Conservation (phyloP, 208 protist genomes). For the Crithidia bombi region DNA sequence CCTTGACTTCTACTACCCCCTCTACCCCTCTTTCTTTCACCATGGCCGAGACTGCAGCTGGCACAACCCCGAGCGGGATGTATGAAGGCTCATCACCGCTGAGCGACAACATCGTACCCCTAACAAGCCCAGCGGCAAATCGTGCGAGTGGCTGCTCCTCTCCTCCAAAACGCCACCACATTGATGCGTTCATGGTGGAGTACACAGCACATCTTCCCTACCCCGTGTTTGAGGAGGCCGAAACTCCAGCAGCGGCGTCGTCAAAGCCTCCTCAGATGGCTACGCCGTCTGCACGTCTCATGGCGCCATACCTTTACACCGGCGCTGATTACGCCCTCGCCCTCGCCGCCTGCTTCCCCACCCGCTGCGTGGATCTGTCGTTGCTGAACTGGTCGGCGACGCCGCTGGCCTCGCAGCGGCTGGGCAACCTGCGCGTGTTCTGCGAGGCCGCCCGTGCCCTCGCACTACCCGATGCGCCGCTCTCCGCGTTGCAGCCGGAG, state of each 20-base stretch:
- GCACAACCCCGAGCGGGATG: not conserved
- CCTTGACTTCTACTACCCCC: too few species aligned
- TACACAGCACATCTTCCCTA: conserved; percentile 42
- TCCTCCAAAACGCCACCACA: conserved; percentile 25
- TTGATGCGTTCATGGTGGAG: conserved; percentile 51
- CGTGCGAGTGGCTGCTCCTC: not conserved
- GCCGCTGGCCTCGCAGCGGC: conserved; percentile 57
- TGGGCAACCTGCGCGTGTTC: conserved; percentile 62
- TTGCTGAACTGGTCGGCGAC: conserved; percentile 57
- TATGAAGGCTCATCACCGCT: not conserved
- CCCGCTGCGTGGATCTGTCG: conserved; percentile 55
- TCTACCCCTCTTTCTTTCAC: too few species aligned
- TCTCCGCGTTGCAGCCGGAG: conserved; percentile 48
- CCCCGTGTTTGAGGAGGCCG: not conserved
- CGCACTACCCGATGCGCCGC: conserved; percentile 48
- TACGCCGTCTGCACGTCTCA: not conserved
- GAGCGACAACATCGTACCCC: not conserved
- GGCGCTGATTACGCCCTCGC: conserved; percentile 79
- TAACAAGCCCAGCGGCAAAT: not conserved
- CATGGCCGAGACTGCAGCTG: not conserved
- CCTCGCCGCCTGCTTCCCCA: conserved; percentile 65
- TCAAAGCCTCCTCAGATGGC: not conserved
- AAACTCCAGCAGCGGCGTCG: not conserved
- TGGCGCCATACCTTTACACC: conserved; percentile 61
- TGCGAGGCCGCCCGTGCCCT: conserved; percentile 50